Evolutionary conservation across 2,329 filamentous ascomycete species (phyloP).

Genomic region (Helotiales sp.): DNA sequence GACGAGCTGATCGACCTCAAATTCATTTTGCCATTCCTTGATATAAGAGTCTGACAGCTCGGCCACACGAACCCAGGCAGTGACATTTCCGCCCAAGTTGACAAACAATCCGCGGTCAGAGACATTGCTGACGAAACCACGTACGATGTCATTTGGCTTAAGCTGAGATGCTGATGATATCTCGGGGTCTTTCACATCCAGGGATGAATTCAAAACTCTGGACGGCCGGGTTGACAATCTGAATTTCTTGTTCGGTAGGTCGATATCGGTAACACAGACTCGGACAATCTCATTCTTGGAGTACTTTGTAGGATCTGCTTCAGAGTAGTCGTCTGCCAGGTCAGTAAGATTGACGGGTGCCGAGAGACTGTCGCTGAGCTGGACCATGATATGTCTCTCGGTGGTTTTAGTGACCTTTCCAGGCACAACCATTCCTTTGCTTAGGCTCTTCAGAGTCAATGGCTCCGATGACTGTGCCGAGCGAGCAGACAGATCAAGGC

Average conservation of each 20-base stretch:
- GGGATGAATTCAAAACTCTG: slow-evolving; percentile 83
- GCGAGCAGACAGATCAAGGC: slow-evolving; percentile 82
- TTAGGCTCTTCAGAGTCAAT: slow-evolving; percentile 73
- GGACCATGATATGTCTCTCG: slow-evolving; percentile 82
- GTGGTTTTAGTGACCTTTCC: slow-evolving; percentile 85
- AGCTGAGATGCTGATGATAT: slow-evolving; percentile 74
- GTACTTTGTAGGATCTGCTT: slow-evolving; percentile 75
- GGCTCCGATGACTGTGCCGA: slow-evolving; percentile 60
- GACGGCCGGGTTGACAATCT: slow-evolving; percentile 84
- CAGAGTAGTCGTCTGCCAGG: slow-evolving; percentile 82
- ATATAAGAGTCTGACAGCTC: slow-evolving; percentile 90
- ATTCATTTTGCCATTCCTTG: slow-evolving; percentile 93
- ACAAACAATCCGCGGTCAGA: slow-evolving; percentile 90
- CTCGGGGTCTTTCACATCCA: slow-evolving; percentile 81
- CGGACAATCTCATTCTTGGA: slow-evolving; percentile 86
- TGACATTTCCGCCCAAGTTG: slow-evolving; percentile 78
- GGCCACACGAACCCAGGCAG: slow-evolving; percentile 81
- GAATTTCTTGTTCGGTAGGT: slow-evolving; percentile 83
- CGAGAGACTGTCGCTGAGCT: slow-evolving; percentile 79
- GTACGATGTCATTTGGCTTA: slow-evolving; percentile 76
- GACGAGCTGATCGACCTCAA: slow-evolving; percentile 87
- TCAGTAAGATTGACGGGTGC: slow-evolving; percentile 84
- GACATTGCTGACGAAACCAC: slow-evolving; percentile 91
- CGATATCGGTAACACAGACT: slow-evolving; percentile 82
- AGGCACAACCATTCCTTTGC: slow-evolving; percentile 79